Conservation (phyloP, 2,329 filamentous ascomycete genomes). For the Penicillium oxalicum region DNA sequence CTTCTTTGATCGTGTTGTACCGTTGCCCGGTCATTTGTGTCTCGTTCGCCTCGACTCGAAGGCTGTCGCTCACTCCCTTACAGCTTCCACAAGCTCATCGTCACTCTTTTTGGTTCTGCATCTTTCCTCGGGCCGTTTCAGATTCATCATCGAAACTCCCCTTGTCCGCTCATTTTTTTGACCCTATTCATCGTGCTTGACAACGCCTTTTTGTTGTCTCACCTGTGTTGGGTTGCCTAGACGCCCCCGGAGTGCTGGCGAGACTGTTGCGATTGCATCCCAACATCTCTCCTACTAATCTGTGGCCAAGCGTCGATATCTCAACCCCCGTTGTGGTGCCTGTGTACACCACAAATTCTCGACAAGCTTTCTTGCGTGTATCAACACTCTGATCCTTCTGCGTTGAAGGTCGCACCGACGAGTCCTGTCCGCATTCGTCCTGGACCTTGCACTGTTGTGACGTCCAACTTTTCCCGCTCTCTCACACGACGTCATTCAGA, state of each 20-base stretch:
- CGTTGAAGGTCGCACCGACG: slow-evolving; percentile 16
- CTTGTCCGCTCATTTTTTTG: slow-evolving; percentile 15
- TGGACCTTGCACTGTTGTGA: slow-evolving; percentile 11
- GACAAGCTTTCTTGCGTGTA: too few species aligned
- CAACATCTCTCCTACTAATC: slow-evolving; percentile 1
- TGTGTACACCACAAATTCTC: too few species aligned
- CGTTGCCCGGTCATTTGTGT: slow-evolving; percentile 11
- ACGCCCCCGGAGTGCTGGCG: slow-evolving; percentile 1
- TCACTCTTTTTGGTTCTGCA: slow-evolving; percentile 9
- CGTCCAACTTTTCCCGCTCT: slow-evolving; percentile 3
- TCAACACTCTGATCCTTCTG: background rate
- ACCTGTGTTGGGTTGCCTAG: slow-evolving; percentile 16
- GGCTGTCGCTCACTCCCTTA: slow-evolving; percentile 16
- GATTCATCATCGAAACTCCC: slow-evolving; percentile 1
- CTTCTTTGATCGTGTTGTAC: slow-evolving; percentile 13
- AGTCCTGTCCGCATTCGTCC: slow-evolving; percentile 12
- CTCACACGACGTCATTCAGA: slow-evolving; percentile 10
- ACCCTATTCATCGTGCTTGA: slow-evolving; percentile 8
- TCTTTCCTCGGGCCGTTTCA: slow-evolving; percentile 15
- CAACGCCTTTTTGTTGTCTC: slow-evolving; percentile 13
- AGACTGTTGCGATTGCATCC: slow-evolving; percentile 13
- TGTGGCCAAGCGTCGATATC: background rate
- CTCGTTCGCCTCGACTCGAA: slow-evolving; percentile 8
- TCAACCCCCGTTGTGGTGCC: background rate
- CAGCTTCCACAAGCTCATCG: slow-evolving; percentile 13